Percentiles rank a stretch among this genome's conserved stretches.
Evolutionary conservation across 345 rosid species (phyloP).

Genomic region (Pugionium dolabratum): DNA sequence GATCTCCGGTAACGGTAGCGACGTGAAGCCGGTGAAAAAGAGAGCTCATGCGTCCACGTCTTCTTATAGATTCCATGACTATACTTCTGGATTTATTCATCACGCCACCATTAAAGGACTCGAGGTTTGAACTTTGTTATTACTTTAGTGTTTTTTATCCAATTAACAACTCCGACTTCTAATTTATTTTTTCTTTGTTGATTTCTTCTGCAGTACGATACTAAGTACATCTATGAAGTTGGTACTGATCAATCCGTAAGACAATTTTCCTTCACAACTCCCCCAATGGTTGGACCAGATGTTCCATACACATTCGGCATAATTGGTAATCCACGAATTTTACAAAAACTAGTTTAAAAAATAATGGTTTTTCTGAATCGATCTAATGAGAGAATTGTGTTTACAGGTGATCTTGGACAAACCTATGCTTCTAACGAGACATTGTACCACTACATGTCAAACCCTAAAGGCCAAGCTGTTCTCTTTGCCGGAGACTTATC

Average conservation of each 20-base stretch:
- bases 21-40: conserved; percentile 12
- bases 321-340: conserved; percentile 44
- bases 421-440: conserved; percentile 52
- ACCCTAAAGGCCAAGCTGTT: conserved; percentile 50
- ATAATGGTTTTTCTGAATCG: background rate
- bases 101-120: conserved; percentile 45
- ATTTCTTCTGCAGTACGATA: conserved; percentile 40
- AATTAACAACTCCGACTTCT: conserved; percentile 1
- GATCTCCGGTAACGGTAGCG: conserved; percentile 24
- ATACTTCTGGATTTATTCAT: conserved; percentile 54
- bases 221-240: conserved; percentile 56
- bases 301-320: conserved; percentile 72
- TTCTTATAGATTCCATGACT: conserved; percentile 44
- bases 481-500: conserved; percentile 47
- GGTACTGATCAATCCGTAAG: conserved; percentile 46
- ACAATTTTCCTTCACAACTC: conserved; percentile 52
- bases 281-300: conserved; percentile 64
- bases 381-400: background rate
- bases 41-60: conserved; percentile 31
- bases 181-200: background rate
- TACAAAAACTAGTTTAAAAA: background rate
- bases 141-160: background rate
- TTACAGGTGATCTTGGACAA: conserved; percentile 57
- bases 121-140: conserved; percentile 40
- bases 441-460: conserved; percentile 47